Base-by-base conservation (phyloP, 306 rosid genomes). In the Cicer pinnatifidum region DNA sequence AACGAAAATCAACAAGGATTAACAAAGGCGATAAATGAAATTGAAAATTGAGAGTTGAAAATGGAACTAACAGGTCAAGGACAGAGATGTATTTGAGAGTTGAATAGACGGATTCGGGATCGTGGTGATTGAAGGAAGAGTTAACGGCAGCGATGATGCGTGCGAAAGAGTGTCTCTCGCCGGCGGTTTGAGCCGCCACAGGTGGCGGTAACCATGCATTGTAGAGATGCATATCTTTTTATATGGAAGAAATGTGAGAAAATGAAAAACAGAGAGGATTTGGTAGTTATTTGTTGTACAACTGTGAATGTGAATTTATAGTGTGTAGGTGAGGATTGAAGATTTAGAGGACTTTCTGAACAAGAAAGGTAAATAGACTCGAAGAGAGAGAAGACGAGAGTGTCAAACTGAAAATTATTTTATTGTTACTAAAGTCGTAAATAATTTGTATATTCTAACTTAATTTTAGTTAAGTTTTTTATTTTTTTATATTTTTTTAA, bases 121-220 rank as follows among this genome's bases (percentile, higher is more conserved):
- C 97, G 63, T 90, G 89, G 6, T 67, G 71, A 16, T 67, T 80
- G 81, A 77, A 91, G 8, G 89, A 87, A 7, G 52, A 76, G 75
- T 78, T 87, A 77, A 88, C 85, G 41, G 85, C 39, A 81, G 72
- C 47, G 82, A 94, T 69, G 75, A 91, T 80, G 41, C 92, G 89
- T 1, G 91, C 71, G 82, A 91, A 94, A 33, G 99, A 92, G 8
- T 94, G 93, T 46, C 69, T 58, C 86, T 94, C 99, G 20, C 69
- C 84, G 69, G 68, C 73, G 66, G 97, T 82, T 45, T 83, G 87
- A 6, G 85, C 80, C 7, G 93, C 97, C 69, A 94, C 96, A 8
- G 99, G 99, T 57, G 96, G 92, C 3, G 99, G 99, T 16, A 94
- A 91, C 97, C 97, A 94, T 67, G 93, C 99, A 89, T 94, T 94